A percentile compares a stretch with the other conserved stretches of the same genome.
Conservation (phyloP, 768 basidiomycete species). For the Auricularia sp. region DNA sequence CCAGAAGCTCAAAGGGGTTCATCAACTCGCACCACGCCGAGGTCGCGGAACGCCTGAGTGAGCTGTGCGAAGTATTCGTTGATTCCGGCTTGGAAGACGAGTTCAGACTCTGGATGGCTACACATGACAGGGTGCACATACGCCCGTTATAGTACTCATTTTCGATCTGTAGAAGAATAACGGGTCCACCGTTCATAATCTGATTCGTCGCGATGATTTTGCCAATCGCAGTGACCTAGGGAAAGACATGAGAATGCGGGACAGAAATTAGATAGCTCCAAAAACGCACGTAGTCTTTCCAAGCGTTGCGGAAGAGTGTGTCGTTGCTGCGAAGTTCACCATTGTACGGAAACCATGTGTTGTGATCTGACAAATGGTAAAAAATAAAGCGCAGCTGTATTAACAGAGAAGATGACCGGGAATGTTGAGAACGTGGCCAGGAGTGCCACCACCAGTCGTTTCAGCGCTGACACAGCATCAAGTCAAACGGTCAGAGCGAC, state of each 20-base stretch:
- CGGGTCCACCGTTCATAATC: constrained; percentile 61
- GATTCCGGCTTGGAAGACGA: not conserved
- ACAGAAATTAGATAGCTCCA: not conserved
- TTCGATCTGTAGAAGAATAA: constrained; percentile 30
- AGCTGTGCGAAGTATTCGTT: not conserved
- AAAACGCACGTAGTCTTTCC: constrained; percentile 44
- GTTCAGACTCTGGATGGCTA: not conserved
- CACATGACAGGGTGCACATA: not conserved
- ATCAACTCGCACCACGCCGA: not conserved
- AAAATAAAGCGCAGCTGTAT: no score
- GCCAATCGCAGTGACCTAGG: constrained; percentile 49
- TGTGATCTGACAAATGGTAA: not conserved
- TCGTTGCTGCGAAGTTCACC: constrained; percentile 63
- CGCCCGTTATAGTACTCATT: constrained; percentile 2
- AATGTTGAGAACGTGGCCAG: constrained; percentile 12
- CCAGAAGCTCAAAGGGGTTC: no score
- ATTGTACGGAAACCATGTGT: constrained; percentile 57
- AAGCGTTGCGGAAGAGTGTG: constrained; percentile 58
- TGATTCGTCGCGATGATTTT: constrained; percentile 52
- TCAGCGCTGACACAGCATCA: constrained; percentile 31
- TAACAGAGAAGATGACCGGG: not conserved
- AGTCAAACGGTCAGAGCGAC: constrained; percentile 1
- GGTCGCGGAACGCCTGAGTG: not conserved
- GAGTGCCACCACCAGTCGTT: constrained; percentile 66
- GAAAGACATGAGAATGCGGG: not conserved